Conservation (phyloP, 2,329 filamentous ascomycete species). For the Aspergillus sp. region DNA sequence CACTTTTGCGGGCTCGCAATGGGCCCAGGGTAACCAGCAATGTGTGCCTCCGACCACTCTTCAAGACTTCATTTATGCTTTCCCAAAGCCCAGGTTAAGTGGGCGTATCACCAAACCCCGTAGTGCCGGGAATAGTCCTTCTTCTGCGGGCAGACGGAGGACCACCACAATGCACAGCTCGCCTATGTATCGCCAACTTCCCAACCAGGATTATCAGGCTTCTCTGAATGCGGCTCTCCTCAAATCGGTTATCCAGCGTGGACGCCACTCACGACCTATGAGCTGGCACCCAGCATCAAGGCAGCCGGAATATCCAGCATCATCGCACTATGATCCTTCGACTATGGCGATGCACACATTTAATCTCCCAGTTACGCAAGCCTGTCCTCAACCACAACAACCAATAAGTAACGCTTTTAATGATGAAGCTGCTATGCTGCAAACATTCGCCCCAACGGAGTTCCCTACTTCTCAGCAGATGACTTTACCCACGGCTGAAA, state of each 20-base stretch:
- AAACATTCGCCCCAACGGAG: constrained; percentile 22
- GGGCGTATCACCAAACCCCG: constrained; percentile 61
- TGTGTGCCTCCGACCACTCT: constrained; percentile 25
- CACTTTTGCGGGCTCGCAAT: constrained; percentile 28
- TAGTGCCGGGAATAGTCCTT: constrained; percentile 69
- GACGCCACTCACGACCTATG: constrained; percentile 57
- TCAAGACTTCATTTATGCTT: constrained; percentile 48
- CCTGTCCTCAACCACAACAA: constrained; percentile 20
- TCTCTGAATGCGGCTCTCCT: constrained; percentile 47
- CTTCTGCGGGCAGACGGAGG: constrained; percentile 49
- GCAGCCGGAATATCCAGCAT: constrained; percentile 29
- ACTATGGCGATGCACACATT: constrained; percentile 19
- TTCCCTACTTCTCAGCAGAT: constrained; percentile 24
- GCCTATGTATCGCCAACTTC: constrained; percentile 42
- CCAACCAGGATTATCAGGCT: constrained; percentile 34
- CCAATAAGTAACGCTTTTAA: constrained; percentile 17
- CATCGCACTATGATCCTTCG: constrained; percentile 20
- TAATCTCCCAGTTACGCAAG: constrained; percentile 20
- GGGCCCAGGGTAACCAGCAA: constrained; percentile 24
- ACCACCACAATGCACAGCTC: constrained; percentile 53
- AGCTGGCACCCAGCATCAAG: constrained; percentile 72
- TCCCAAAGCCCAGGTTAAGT: constrained; percentile 51
- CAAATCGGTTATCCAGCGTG: constrained; percentile 34
- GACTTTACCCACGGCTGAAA: constrained; percentile 21
- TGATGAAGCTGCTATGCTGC: constrained; percentile 18